phyloP scores from a whole-genome alignment of 2,329 filamentous ascomycete genomes.

The Colletotrichum filicis region DNA sequence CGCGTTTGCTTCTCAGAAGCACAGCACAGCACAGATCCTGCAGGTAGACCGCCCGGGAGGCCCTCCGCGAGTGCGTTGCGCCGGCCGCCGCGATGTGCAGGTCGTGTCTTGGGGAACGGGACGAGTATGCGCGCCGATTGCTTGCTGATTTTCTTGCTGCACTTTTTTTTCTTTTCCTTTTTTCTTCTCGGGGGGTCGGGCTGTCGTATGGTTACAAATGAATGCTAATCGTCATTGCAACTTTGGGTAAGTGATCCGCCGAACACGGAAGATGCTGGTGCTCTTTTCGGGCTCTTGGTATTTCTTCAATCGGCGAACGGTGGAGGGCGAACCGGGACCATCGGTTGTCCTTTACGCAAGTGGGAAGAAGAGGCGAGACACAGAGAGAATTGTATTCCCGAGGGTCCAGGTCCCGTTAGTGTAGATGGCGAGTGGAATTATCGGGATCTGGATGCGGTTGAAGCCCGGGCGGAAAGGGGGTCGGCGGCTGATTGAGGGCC shows the following conservation, averaged over 20 bases:
- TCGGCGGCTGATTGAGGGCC: too few species aligned
- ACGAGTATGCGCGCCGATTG: not conserved
- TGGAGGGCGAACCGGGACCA: not conserved
- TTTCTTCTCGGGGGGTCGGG: not conserved
- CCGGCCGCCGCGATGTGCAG: not conserved
- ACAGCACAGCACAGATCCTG: not conserved
- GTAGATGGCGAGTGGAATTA: not conserved
- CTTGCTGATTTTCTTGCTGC: not conserved
- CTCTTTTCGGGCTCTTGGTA: not conserved
- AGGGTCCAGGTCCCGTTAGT: not conserved
- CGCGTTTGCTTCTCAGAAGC: not conserved
- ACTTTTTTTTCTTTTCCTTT: too few species aligned
- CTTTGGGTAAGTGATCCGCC: not conserved
- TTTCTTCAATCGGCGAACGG: not conserved
- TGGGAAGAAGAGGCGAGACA: not conserved
- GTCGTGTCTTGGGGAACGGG: not conserved
- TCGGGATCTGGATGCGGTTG: not conserved
- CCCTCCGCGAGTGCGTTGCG: not conserved
- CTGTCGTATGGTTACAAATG: not conserved
- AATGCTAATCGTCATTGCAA: not conserved
- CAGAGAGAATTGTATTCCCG: not conserved
- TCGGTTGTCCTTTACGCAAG: not conserved
- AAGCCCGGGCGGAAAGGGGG: not conserved
- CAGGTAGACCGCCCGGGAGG: not conserved
- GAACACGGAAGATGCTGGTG: not conserved